Percentiles rank a stretch among this genome's conserved stretches.
Evolutionary conservation across 176 grass and related monocot genomes (phyloP).

Genomic region (Triticum turgidum): DNA sequence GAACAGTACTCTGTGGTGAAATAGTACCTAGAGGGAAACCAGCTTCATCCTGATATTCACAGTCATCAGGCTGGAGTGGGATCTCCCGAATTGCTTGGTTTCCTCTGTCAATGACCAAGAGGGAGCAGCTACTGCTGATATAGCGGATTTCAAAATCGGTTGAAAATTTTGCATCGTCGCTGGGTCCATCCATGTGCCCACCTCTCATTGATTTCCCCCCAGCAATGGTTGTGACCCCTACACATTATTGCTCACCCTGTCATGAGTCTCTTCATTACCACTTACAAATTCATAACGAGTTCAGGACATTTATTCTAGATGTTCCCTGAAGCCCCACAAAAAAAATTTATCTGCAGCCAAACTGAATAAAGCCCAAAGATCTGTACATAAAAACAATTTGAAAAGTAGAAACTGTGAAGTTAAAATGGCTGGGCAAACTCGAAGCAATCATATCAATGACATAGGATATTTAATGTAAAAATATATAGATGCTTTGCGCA

Average conservation of each 20-base stretch:
- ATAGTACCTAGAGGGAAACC: slow-evolving; percentile 51
- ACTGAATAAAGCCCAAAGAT: background rate
- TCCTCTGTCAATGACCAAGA: slow-evolving; percentile 90
- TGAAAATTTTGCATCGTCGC: slow-evolving; percentile 94
- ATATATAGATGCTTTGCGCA: background rate
- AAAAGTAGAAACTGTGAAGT: no score
- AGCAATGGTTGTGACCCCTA: slow-evolving; percentile 95
- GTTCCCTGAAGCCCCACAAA: background rate
- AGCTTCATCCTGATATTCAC: slow-evolving; percentile 72
- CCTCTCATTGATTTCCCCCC: slow-evolving; percentile 80
- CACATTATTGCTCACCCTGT: slow-evolving; percentile 23
- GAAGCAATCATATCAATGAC: background rate
- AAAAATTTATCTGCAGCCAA: background rate
- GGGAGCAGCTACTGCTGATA: slow-evolving; percentile 83
- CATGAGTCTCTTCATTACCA: background rate
- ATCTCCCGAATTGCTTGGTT: slow-evolving; percentile 96
- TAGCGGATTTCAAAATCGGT: slow-evolving; percentile 91
- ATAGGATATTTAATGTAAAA: background rate
- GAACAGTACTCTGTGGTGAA: no score
- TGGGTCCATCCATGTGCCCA: slow-evolving; percentile 80
- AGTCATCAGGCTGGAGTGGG: slow-evolving; percentile 77
- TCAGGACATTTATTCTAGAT: background rate
- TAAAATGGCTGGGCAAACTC: no score
- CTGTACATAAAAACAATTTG: no score
- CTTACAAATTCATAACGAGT: background rate